Percentiles rank a stretch among this genome's conserved stretches.
These are phyloP conservation scores for Fusarium transvaalense DNA, from an alignment of 2,329 filamentous ascomycete genomes.

Conservation along the genomic window DNA sequence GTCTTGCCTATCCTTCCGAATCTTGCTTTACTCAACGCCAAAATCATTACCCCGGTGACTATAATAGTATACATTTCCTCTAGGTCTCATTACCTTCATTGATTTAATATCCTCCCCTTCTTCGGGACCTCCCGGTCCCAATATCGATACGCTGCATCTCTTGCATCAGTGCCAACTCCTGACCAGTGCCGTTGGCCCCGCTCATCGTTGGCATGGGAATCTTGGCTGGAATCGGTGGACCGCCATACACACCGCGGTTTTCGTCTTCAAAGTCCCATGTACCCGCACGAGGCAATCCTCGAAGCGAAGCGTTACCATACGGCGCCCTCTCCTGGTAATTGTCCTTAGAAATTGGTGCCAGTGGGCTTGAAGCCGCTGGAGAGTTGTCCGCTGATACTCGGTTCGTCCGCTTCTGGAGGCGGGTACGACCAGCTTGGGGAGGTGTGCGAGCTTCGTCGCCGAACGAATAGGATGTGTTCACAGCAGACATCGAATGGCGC, in stretches of 20 bases:
- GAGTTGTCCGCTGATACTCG: slow-evolving; percentile 58
- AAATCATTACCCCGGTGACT: slow-evolving; percentile 30
- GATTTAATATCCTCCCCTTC: slow-evolving; percentile 60
- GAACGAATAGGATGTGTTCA: slow-evolving; percentile 51
- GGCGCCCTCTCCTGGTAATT: slow-evolving; percentile 61
- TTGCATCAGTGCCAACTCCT: slow-evolving; percentile 72
- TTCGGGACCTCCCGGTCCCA: slow-evolving; percentile 69
- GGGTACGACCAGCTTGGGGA: slow-evolving; percentile 62
- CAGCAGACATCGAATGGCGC: slow-evolving; percentile 61
- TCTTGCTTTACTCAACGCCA: slow-evolving; percentile 33
- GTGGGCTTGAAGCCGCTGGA: slow-evolving; percentile 60
- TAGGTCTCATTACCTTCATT: slow-evolving; percentile 37
- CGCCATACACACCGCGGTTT: slow-evolving; percentile 61
- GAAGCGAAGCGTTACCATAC: slow-evolving; percentile 50
- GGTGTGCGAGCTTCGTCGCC: slow-evolving; percentile 52
- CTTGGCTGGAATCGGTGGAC: slow-evolving; percentile 77
- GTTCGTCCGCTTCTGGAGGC: slow-evolving; percentile 73
- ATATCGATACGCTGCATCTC: slow-evolving; percentile 78
- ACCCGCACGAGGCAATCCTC: slow-evolving; percentile 59
- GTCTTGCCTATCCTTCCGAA: slow-evolving; percentile 11
- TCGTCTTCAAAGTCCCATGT: slow-evolving; percentile 68
- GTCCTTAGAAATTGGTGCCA: slow-evolving; percentile 66
- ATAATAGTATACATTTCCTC: slow-evolving; percentile 44
- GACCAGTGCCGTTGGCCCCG: slow-evolving; percentile 57
- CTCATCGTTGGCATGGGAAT: slow-evolving; percentile 70